phyloP scores from a whole-genome alignment of 257 asterid species.

The Schizonepeta tenuifolia region DNA sequence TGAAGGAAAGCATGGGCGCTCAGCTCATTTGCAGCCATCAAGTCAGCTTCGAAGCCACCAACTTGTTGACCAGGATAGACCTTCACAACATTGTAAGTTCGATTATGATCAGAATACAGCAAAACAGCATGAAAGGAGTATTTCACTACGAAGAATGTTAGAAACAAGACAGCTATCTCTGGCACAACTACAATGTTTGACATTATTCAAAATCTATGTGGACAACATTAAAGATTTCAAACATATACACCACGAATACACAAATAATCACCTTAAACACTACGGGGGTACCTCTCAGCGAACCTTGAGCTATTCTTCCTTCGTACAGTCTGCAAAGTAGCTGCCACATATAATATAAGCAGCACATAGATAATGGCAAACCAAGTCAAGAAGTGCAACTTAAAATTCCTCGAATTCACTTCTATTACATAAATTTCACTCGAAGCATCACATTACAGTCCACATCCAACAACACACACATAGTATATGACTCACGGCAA shows the following conservation, averaged over 20 bases:
- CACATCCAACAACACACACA: not conserved
- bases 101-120: constrained; percentile 6
- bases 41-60: constrained; percentile 86
- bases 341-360: constrained; percentile 58
- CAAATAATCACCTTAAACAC: constrained; percentile 71
- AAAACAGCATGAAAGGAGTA: constrained; percentile 22
- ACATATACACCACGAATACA: too few species aligned
- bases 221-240: too few species aligned
- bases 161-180: not conserved
- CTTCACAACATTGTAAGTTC: constrained; percentile 48
- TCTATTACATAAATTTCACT: not conserved
- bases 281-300: constrained; percentile 78
- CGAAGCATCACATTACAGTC: not conserved
- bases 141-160: not conserved
- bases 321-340: constrained; percentile 88
- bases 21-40: constrained; percentile 97
- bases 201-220: too few species aligned
- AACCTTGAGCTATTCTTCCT: constrained; percentile 88
- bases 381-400: constrained; percentile 11
- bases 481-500: not conserved
- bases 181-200: constrained; percentile 1
- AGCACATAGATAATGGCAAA: constrained; percentile 33
- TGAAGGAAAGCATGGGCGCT: constrained; percentile 87
- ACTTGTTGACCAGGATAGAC: constrained; percentile 95
- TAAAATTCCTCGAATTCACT: not conserved